These are phyloP conservation scores for Penicillium janthinellum DNA, from an alignment of 2,329 filamentous ascomycete species.

Conservation along the genomic window DNA sequence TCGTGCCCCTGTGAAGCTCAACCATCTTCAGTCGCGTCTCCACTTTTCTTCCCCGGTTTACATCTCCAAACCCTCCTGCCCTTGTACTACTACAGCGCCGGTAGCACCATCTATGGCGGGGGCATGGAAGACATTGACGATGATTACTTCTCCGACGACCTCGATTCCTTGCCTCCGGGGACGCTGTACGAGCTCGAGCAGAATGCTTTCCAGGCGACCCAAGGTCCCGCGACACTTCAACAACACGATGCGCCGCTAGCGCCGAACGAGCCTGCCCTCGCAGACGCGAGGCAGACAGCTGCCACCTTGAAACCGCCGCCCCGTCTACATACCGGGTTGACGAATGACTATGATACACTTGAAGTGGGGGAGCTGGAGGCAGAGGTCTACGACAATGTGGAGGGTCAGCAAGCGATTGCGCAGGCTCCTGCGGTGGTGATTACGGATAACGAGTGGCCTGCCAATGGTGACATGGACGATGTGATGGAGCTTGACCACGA, in stretches of 20 bases:
- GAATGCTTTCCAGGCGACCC: constrained; percentile 48
- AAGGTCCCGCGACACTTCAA: constrained; percentile 32
- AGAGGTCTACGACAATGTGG: constrained; percentile 45
- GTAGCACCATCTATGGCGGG: constrained; percentile 39
- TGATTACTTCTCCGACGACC: constrained; percentile 52
- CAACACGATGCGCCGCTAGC: constrained; percentile 10
- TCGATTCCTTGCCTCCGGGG: constrained; percentile 47
- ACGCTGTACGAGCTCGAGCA: constrained; percentile 50
- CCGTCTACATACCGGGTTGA: constrained; percentile 38
- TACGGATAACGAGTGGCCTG: constrained; percentile 9
- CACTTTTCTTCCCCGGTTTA: constrained; percentile 1
- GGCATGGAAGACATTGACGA: constrained; percentile 53
- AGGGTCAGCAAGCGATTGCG: constrained; percentile 14
- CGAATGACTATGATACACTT: constrained; percentile 45
- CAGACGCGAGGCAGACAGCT: constrained; percentile 12
- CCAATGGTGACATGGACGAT: constrained; percentile 16
- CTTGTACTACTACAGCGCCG: background rate
- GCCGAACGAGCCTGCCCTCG: constrained; percentile 11
- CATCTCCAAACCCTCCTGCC: background rate
- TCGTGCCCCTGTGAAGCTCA: constrained; percentile 5
- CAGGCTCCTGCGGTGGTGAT: constrained; percentile 11
- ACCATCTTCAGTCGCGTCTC: background rate
- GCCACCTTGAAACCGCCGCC: constrained; percentile 31
- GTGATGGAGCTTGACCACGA: constrained; percentile 26
- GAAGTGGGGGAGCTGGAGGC: constrained; percentile 49